These are phyloP conservation scores for Diaporthe sp. DNA, from an alignment of 2,329 filamentous ascomycete species.

Conservation along the genomic window DNA sequence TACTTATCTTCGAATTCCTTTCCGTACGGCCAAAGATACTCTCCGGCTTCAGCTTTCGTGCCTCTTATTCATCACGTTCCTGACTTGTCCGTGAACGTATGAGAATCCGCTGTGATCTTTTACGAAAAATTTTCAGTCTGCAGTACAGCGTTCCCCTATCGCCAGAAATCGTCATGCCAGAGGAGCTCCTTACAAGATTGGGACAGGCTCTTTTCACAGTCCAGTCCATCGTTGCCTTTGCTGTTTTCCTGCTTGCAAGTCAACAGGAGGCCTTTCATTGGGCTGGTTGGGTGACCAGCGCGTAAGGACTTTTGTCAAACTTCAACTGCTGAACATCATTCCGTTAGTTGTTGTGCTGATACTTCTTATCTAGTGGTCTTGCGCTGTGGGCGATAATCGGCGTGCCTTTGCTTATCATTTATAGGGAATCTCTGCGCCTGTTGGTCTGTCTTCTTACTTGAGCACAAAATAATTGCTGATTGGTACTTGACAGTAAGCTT, in stretches of 20 bases:
- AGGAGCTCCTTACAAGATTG: not conserved
- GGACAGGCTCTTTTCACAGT: not conserved
- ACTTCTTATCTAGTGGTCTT: not conserved
- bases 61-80: not conserved
- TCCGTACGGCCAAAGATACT: too few species aligned
- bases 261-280: not conserved
- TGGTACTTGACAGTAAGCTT: not conserved
- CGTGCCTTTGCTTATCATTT: not conserved
- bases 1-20: too few species aligned
- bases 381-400: not conserved
- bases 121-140: not conserved
- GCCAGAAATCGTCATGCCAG: not conserved
- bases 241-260: not conserved
- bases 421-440: not conserved
- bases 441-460: not conserved
- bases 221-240: not conserved
- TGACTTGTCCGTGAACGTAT: not conserved
- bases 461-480: not conserved
- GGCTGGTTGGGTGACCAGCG: conserved; percentile 2
- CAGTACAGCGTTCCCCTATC: not conserved
- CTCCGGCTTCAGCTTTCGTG: not conserved
- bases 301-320: not conserved
- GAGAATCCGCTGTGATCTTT: not conserved
- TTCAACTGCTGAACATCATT: not conserved
- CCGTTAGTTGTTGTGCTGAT: not conserved